Percentiles rank a stretch among this genome's conserved stretches.
Conservation (phyloP, 2,329 filamentous ascomycete species). For the Camillea tinctor region DNA sequence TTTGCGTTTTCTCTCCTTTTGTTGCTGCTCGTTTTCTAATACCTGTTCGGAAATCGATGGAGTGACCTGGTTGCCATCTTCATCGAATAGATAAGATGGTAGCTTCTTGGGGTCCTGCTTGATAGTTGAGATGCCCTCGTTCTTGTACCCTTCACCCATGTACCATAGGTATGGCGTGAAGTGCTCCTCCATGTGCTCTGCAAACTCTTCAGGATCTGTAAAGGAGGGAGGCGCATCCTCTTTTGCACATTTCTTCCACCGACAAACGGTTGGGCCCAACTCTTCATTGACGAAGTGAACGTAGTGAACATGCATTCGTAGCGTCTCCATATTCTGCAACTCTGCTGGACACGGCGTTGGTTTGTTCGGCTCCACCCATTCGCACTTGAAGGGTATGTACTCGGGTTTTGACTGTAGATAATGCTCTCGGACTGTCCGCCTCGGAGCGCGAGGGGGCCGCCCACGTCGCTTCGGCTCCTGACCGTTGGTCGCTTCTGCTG, state of each 20-base stretch:
- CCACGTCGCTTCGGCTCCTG: constrained; percentile 40
- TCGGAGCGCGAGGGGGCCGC: constrained; percentile 40
- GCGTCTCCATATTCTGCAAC: constrained; percentile 60
- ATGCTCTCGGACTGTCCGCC: constrained; percentile 39
- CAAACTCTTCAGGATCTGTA: constrained; percentile 35
- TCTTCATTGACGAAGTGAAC: constrained; percentile 53
- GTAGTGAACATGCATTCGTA: constrained; percentile 51
- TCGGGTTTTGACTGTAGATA: constrained; percentile 43
- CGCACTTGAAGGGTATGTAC: constrained; percentile 56
- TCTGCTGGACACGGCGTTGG: constrained; percentile 51
- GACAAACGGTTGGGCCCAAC: constrained; percentile 27
- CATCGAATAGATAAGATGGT: constrained; percentile 52
- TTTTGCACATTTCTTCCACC: constrained; percentile 42
- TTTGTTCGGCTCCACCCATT: constrained; percentile 45
- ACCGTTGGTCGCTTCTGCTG: constrained; percentile 8
- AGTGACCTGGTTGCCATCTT: constrained; percentile 55
- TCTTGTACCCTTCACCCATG: constrained; percentile 57
- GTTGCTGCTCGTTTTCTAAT: constrained; percentile 48
- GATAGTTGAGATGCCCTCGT: constrained; percentile 33
- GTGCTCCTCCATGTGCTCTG: constrained; percentile 55
- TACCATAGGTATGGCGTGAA: constrained; percentile 55
- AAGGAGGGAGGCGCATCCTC: constrained; percentile 19
- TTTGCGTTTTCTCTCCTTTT: constrained; percentile 43
- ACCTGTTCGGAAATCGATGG: constrained; percentile 53
- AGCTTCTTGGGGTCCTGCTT: constrained; percentile 28